Percentiles rank a stretch among this genome's conserved stretches.
Conservation (phyloP, 129 eudicot species). For the Pittosporum tobira region DNA sequence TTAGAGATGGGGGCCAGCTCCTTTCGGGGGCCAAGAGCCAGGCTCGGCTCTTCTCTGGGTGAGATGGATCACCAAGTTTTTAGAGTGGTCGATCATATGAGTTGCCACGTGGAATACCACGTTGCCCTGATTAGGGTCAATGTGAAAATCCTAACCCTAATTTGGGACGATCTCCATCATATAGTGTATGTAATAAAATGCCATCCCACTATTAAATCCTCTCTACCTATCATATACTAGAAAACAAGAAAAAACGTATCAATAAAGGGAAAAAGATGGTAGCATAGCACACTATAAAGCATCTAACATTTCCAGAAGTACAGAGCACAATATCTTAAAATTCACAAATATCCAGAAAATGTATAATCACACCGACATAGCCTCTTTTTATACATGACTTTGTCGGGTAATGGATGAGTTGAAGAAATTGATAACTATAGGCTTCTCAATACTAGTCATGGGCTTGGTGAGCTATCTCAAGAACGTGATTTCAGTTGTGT, state of each 20-base stretch:
- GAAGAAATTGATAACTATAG: conserved; percentile 51
- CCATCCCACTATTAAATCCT: conserved; percentile 21
- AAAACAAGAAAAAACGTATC: conserved; percentile 23
- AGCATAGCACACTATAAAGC: too few relatives aligned
- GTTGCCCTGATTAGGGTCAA: too few relatives aligned
- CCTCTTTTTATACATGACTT: conserved; percentile 7
- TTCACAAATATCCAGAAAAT: conserved; percentile 7
- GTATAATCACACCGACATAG: background rate
- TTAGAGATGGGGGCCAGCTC: too few relatives aligned
- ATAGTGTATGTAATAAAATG: conserved; percentile 2
- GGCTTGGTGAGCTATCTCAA: conserved; percentile 62
- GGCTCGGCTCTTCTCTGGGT: too few relatives aligned
- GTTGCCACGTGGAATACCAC: too few relatives aligned
- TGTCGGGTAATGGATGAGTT: conserved; percentile 63
- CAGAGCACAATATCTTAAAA: conserved; percentile 20
- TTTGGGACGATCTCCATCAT: too few relatives aligned
- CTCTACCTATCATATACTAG: conserved; percentile 25
- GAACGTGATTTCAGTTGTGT: conserved; percentile 75
- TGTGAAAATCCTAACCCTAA: too few relatives aligned
- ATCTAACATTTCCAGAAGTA: conserved; percentile 44
- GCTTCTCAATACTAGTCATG: conserved; percentile 68
- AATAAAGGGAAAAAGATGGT: conserved; percentile 19
- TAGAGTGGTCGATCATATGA: too few relatives aligned
- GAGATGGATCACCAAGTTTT: too few relatives aligned
- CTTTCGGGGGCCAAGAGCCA: too few relatives aligned